phyloP scores from a whole-genome alignment of 129 eudicot genomes.

The Erigeron canadensis region DNA sequence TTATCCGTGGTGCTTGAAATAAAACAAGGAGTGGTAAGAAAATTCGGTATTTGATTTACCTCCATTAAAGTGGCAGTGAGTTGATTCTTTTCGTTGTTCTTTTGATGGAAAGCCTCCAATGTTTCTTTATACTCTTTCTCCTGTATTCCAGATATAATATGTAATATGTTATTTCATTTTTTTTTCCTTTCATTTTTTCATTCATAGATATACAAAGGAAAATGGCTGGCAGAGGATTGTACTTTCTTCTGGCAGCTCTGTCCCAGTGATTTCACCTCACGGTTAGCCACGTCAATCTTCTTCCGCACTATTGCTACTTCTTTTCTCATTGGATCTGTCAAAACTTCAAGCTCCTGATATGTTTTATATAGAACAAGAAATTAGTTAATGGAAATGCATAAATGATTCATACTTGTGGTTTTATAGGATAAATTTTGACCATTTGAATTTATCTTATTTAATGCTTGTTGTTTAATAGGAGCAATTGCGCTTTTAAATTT shows the following conservation, averaged over 20 bases:
- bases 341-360: constrained; percentile 74
- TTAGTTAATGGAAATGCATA: constrained; percentile 9
- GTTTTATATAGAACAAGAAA: constrained; percentile 3
- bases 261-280: constrained; percentile 62
- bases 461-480: neutral
- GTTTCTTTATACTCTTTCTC: constrained; percentile 85
- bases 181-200: neutral
- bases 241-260: constrained; percentile 83
- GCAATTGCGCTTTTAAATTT: neutral
- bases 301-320: constrained; percentile 63
- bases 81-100: constrained; percentile 73
- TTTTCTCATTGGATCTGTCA: constrained; percentile 80
- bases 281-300: constrained; percentile 64
- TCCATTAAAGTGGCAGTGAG: constrained; percentile 57
- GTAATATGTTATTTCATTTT: neutral
- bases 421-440: too few relatives aligned
- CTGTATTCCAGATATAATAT: constrained; percentile 35
- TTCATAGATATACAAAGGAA: constrained; percentile 7
- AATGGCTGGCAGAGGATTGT: constrained; percentile 12
- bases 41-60: constrained; percentile 37
- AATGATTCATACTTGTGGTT: constrained; percentile 14
- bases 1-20: neutral
- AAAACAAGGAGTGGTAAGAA: neutral
- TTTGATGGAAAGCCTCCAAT: constrained; percentile 67
- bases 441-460: too few relatives aligned